Evolutionary conservation across 202 grass and related monocot species (phyloP).

Genomic region (Hordeum pubiflorum): DNA sequence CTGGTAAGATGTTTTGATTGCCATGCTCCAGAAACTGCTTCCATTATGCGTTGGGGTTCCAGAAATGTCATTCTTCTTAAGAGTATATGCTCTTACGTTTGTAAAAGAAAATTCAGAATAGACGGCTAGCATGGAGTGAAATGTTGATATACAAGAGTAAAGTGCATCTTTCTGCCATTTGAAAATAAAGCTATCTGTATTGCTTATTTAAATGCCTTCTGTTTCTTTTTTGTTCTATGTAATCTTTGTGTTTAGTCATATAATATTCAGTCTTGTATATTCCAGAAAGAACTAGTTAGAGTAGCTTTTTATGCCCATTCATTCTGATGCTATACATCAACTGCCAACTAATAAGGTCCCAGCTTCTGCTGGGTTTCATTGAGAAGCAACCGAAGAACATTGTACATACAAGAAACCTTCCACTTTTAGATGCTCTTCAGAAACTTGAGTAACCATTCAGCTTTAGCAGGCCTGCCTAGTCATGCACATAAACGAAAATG

Average conservation of each 20-base stretch:
- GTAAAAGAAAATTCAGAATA: not conserved
- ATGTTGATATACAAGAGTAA: conserved; percentile 24
- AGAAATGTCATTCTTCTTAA: not conserved
- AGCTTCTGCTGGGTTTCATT: not conserved
- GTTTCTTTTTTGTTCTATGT: not conserved
- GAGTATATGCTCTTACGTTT: not conserved
- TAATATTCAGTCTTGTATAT: not conserved
- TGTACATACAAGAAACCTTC: not conserved
- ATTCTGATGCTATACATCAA: not conserved
- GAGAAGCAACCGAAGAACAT: not conserved
- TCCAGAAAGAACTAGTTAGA: not conserved
- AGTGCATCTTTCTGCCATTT: conserved; percentile 16
- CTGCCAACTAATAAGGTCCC: not conserved
- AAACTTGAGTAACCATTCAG: not conserved
- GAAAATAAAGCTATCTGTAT: conserved; percentile 9
- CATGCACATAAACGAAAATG: not conserved
- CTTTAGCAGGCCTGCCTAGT: not conserved
- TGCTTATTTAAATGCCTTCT: not conserved
- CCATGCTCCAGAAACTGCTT: not conserved
- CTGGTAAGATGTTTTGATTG: conserved; percentile 92
- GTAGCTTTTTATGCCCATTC: not conserved
- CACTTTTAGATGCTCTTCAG: not conserved
- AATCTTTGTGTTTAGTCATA: not conserved
- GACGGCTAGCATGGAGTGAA: not conserved
- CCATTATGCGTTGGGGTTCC: not conserved